Conservation (phyloP, 2,329 filamentous ascomycete species). For the Fusarium acutatum region DNA sequence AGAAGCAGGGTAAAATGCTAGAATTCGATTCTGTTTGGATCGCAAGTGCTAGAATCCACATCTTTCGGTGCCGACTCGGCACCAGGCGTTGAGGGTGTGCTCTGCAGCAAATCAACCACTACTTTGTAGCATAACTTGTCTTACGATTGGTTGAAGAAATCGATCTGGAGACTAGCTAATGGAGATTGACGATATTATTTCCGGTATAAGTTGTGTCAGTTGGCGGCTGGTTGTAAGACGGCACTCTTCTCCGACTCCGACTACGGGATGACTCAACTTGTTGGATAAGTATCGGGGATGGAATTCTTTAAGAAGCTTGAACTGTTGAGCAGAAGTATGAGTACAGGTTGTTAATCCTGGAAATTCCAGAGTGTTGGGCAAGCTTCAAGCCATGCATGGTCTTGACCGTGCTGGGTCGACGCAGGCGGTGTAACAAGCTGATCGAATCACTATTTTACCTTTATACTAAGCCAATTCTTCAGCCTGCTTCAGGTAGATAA, state of each 20-base stretch:
- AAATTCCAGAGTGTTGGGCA: not conserved
- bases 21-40: conserved; percentile 4
- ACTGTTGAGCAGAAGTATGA: not conserved
- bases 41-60: conserved; percentile 12
- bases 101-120: not conserved
- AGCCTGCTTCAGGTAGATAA: not conserved
- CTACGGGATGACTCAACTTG: not conserved
- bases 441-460: too few species aligned
- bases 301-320: not conserved
- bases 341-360: too few species aligned
- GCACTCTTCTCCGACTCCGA: not conserved
- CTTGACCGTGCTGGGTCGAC: not conserved
- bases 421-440: not conserved
- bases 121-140: not conserved
- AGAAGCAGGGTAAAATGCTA: not conserved
- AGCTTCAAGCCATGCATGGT: not conserved
- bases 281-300: not conserved
- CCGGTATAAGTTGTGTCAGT: not conserved
- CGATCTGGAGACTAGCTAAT: not conserved
- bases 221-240: not conserved
- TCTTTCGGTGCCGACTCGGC: conserved; percentile 32
- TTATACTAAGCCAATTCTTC: not conserved
- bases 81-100: not conserved
- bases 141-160: not conserved
- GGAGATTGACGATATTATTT: not conserved